phyloP scores from a whole-genome alignment of 345 rosid genomes.

The Hirschfeldia incana region DNA sequence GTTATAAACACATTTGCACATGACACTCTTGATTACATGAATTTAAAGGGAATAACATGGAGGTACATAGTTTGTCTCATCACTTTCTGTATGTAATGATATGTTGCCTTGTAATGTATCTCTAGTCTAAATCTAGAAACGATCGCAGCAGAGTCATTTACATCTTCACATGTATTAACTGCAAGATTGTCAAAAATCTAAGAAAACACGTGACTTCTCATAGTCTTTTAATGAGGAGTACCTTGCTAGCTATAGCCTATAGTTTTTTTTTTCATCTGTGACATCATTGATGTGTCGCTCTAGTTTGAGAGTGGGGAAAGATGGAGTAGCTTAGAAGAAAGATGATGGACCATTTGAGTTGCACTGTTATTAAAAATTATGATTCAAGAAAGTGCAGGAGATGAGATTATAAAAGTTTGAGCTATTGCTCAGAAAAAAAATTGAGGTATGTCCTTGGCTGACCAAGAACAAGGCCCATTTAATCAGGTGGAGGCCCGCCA shows the following conservation, averaged over 20 bases:
- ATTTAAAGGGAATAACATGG: conserved; percentile 35
- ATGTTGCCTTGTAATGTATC: neutral
- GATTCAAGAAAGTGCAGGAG: conserved; percentile 3
- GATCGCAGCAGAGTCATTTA: neutral
- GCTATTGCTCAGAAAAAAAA: too few relatives aligned
- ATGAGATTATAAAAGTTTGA: neutral
- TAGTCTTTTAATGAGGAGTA: neutral
- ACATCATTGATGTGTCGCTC: neutral
- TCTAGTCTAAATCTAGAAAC: neutral
- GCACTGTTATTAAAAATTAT: neutral
- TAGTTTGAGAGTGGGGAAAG: neutral
- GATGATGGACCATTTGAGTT: neutral
- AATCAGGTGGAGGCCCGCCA: conserved; percentile 78
- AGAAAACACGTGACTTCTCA: neutral
- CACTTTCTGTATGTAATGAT: conserved; percentile 1
- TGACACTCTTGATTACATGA: conserved; percentile 17
- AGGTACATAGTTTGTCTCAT: conserved; percentile 35
- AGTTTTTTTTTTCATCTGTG: neutral
- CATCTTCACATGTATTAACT: neutral
- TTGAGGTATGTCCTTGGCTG: neutral
- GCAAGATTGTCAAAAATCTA: neutral
- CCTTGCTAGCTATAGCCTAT: neutral
- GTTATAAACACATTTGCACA: conserved; percentile 25
- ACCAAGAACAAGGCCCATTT: neutral
- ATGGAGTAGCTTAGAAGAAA: neutral